Percentiles rank a stretch among this genome's conserved stretches.
phyloP scores from a whole-genome alignment of 345 rosid species.

The Eucalyptus brandiana region DNA sequence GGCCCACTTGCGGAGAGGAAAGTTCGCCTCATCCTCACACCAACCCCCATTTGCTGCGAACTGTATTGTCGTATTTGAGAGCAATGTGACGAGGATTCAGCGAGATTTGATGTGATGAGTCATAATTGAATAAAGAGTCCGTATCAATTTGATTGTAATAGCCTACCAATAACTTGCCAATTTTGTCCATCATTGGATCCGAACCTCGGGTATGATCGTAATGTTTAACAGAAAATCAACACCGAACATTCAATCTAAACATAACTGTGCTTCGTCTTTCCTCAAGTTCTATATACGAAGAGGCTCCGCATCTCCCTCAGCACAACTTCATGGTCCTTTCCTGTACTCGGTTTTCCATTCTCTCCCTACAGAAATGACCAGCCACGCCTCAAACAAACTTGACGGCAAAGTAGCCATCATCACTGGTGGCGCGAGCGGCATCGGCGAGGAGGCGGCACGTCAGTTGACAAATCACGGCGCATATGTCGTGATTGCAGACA shows the following conservation, averaged over 20 bases:
- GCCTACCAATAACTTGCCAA: no score
- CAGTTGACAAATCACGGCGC: background rate
- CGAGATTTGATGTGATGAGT: no score
- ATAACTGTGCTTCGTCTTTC: background rate
- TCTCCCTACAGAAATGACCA: background rate
- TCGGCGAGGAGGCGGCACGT: background rate
- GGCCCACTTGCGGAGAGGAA: no score
- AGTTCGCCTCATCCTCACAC: background rate
- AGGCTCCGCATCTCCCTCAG: background rate
- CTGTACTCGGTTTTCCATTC: background rate
- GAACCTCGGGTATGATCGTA: accelerated
- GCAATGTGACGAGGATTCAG: no score
- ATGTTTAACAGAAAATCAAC: background rate
- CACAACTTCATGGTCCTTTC: background rate
- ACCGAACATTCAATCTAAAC: background rate
- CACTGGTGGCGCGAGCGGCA: conserved; percentile 5
- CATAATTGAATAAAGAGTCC: no score
- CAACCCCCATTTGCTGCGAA: background rate
- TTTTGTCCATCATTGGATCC: background rate
- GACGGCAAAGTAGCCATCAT: conserved; percentile 4
- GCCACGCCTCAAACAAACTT: background rate
- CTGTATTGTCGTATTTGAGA: no score
- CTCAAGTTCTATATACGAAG: background rate
- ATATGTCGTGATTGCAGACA: conserved; percentile 1
- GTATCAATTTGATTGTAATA: no score